Base-by-base conservation (phyloP, 2,329 filamentous ascomycete species). In the Bisporella sp. region DNA sequence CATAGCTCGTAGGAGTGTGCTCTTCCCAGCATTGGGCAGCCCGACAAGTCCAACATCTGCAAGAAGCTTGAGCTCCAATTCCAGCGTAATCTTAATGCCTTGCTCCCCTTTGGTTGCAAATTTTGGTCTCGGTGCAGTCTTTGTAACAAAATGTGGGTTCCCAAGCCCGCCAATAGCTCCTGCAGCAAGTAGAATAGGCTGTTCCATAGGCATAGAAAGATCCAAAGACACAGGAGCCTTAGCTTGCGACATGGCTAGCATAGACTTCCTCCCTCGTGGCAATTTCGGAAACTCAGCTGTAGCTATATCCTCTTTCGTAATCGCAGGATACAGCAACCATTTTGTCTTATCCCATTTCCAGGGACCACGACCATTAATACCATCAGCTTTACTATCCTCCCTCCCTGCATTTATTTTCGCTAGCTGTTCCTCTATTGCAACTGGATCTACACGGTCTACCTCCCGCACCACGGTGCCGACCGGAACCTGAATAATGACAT, bases 1-100 rank as follows among this genome's bases (percentile, higher is more conserved):
- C 60, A 99, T 73, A 3, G 91, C 85, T 13, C 93, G 84, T 12
- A 97, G 77, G 1, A 99, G 76, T 0, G 93, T 97, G 65, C 88
- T 95, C 70, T 99, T 99, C 6, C 93, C 93, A 4, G 92, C 93
- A 66, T 99, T 99, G 1, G 93, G 93, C 12, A 97, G 79, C 1
- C 93, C 93, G 12, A 99, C 93, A 2, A 99, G 77, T 0, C 93
- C 93, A 6, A 99, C 86, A 68, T 99, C 93, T 5, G 93, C 93
- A 40, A 99, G 82, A 7, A 99, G 79, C 73, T 96, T 97, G 54
- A 99, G 78, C 67, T 99, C 93, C 11, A 99, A 78, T 64, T 95
- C 84, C 35, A 99, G 71, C 45, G 84, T 82, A 62, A 99, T 74
- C 39, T 80, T 84, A 61, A 93, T 81, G 37, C 89, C 87, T 9